Percentiles rank a stretch among this genome's conserved stretches.
Evolutionary conservation across 78 protist species (phyloP).

Genomic region (Cavenderia fasciculata): DNA sequence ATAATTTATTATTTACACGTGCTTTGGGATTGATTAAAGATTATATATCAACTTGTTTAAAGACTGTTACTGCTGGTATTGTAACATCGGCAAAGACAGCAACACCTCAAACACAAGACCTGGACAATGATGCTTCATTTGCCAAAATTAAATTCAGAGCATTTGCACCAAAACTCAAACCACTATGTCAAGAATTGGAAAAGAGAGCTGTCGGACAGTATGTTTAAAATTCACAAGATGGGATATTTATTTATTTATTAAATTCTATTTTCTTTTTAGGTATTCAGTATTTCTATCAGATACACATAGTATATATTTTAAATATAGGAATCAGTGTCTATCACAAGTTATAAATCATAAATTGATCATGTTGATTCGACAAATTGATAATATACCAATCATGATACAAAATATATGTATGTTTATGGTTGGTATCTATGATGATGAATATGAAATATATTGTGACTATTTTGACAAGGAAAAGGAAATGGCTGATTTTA

Average conservation of each 20-base stretch:
- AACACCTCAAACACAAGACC: background rate
- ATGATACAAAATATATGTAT: slow-evolving; percentile 30
- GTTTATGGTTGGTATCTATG: slow-evolving; percentile 57
- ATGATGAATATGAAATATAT: slow-evolving; percentile 65
- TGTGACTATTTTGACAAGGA: slow-evolving; percentile 25
- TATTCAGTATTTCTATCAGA: slow-evolving; percentile 20
- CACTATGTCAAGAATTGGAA: slow-evolving; percentile 68
- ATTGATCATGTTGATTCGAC: slow-evolving; percentile 2
- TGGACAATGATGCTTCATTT: slow-evolving; percentile 28
- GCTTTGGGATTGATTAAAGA: slow-evolving; percentile 63
- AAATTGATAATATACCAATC: slow-evolving; percentile 4
- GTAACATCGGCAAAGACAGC: background rate
- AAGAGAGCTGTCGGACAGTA: slow-evolving; percentile 56
- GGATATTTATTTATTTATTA: background rate
- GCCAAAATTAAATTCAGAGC: slow-evolving; percentile 77
- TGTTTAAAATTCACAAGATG: background rate
- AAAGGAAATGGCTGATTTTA: background rate
- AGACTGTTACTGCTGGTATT: slow-evolving; percentile 21
- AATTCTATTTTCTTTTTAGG: background rate
- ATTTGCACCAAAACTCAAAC: slow-evolving; percentile 68
- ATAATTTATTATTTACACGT: slow-evolving; percentile 30
- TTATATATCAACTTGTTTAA: slow-evolving; percentile 51
- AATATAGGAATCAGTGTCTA: slow-evolving; percentile 38
- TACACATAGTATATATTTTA: slow-evolving; percentile 39
- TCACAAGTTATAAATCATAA: slow-evolving; percentile 18